Percentiles rank a stretch among this genome's conserved stretches.
Evolutionary conservation across 805 yeast genomes (phyloP).

Genomic region (Candida nonsorbophila): DNA sequence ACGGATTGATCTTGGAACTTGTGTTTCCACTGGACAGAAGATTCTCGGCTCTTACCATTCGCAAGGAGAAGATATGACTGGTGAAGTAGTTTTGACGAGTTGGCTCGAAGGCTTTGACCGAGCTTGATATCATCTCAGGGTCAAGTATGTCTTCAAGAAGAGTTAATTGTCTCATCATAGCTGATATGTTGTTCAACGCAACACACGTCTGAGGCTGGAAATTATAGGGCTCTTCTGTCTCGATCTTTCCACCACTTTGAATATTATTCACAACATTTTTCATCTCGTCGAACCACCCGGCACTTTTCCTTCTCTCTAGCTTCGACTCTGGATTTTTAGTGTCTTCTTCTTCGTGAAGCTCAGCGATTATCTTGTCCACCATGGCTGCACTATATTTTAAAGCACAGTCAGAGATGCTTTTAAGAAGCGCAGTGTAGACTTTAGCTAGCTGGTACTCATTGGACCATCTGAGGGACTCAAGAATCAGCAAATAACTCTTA

Average conservation of each 20-base stretch:
- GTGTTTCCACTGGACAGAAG: conserved; percentile 22
- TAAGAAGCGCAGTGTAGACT: conserved; percentile 55
- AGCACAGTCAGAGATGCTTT: conserved; percentile 58
- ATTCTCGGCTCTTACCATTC: conserved; percentile 60
- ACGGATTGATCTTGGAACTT: conserved; percentile 45
- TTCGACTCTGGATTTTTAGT: conserved; percentile 13
- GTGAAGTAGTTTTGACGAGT: conserved; percentile 22
- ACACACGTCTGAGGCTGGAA: conserved; percentile 63
- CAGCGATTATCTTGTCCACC: conserved; percentile 34
- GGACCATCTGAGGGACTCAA: conserved; percentile 61
- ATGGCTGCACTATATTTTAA: conserved; percentile 42
- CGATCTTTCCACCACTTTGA: conserved; percentile 28
- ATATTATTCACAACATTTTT: conserved; percentile 43
- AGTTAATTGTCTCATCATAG: conserved; percentile 43
- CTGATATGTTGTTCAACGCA: conserved; percentile 65
- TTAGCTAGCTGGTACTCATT: conserved; percentile 58
- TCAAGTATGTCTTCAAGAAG: conserved; percentile 53
- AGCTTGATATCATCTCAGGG: conserved; percentile 49
- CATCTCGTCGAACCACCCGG: conserved; percentile 48
- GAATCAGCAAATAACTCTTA: conserved; percentile 50
- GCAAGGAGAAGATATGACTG: conserved; percentile 57
- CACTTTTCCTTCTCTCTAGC: conserved; percentile 14
- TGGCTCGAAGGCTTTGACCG: conserved; percentile 32
- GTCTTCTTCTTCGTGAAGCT: conserved; percentile 31
- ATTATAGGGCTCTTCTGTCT: conserved; percentile 44